Conservation (phyloP, 768 basidiomycete genomes). For the Cyclocybe cylindracea region DNA sequence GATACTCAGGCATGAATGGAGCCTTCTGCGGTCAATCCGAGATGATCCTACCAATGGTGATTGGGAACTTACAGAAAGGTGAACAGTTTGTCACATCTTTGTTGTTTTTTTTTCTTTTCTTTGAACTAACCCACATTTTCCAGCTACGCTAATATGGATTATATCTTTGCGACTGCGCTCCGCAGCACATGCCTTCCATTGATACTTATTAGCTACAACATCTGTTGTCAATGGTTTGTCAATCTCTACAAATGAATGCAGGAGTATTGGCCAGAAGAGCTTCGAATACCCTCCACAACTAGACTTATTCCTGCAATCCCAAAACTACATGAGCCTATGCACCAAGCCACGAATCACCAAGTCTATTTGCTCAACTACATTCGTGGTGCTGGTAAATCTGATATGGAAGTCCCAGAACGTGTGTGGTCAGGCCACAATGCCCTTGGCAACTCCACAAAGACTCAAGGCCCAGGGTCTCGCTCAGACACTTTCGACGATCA, state of each 20-base stretch:
- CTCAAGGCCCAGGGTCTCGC: slow-evolving; percentile 30
- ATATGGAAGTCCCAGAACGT: slow-evolving; percentile 36
- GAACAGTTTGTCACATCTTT: slow-evolving; percentile 21
- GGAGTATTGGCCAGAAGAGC: background rate
- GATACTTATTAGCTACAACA: slow-evolving; percentile 26
- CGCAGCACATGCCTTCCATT: background rate
- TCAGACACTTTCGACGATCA: slow-evolving; percentile 35
- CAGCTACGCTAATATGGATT: slow-evolving; percentile 29
- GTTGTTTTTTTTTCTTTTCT: background rate
- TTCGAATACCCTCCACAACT: background rate
- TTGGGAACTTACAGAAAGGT: slow-evolving; percentile 31
- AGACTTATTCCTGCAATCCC: slow-evolving; percentile 21
- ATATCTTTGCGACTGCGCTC: slow-evolving; percentile 14
- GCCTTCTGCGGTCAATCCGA: slow-evolving; percentile 23
- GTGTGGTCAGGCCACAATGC: too few species aligned
- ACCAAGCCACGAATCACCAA: slow-evolving; percentile 15
- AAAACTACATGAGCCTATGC: slow-evolving; percentile 30
- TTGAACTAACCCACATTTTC: background rate
- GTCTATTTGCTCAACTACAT: slow-evolving; percentile 29
- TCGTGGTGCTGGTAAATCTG: slow-evolving; percentile 22
- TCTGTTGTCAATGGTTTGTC: slow-evolving; percentile 25
- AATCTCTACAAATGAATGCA: slow-evolving; percentile 17
- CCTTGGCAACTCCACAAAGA: slow-evolving; percentile 24
- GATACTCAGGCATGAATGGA: slow-evolving; percentile 22
- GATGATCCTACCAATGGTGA: slow-evolving; percentile 20